Evolutionary conservation across 176 grass and related monocot species (phyloP).

Genomic region (Eragrostis curvula): DNA sequence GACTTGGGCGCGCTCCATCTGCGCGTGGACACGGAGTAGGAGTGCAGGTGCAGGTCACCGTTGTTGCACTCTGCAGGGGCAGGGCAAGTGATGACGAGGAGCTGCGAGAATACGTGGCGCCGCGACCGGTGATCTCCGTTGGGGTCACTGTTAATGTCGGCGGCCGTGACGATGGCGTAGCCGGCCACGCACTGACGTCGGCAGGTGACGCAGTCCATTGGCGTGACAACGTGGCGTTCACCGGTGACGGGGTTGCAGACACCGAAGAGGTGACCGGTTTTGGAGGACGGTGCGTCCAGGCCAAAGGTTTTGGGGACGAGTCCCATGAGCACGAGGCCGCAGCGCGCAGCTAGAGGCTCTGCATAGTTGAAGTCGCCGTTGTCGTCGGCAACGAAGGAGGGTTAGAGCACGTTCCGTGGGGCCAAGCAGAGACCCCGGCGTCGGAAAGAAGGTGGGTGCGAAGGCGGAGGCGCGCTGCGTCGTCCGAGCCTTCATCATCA

Average conservation of each 20-base stretch:
- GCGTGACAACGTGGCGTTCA: background rate
- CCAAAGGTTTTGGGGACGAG: background rate
- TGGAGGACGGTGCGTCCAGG: no score
- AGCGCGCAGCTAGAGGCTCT: background rate
- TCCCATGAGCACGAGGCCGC: background rate
- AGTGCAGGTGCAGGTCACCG: background rate
- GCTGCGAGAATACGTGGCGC: no score
- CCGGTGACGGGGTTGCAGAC: background rate
- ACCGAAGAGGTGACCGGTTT: background rate
- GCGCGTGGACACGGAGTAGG: background rate
- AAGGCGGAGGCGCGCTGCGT: background rate
- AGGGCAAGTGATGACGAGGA: no score
- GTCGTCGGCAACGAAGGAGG: background rate
- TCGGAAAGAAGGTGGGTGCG: background rate
- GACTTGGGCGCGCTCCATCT: background rate
- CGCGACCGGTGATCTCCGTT: no score
- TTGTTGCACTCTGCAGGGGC: no score
- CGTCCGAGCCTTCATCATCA: background rate
- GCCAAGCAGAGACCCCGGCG: background rate
- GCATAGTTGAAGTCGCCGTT: background rate
- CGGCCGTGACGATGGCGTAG: no score
- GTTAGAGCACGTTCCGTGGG: background rate
- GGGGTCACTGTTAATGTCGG: no score
- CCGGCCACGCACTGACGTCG: no score
- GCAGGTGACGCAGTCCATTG: no score